Conservation (phyloP, 768 basidiomycete genomes). For the Baorangia bicolor region DNA sequence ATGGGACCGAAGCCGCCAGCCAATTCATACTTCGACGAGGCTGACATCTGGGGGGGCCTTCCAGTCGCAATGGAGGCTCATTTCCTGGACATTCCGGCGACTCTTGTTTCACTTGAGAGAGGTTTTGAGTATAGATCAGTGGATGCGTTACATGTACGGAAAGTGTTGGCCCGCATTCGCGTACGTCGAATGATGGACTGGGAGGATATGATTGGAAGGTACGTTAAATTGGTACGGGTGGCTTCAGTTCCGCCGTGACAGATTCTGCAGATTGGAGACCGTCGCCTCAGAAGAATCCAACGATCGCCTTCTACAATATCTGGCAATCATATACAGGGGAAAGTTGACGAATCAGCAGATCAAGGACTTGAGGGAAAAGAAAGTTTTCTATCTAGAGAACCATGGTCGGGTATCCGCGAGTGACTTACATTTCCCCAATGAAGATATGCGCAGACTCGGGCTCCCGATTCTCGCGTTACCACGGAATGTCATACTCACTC, state of each 20-base stretch:
- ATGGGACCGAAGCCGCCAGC: conserved; percentile 65
- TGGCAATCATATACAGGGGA: conserved; percentile 61
- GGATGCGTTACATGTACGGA: neutral
- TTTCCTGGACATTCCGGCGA: conserved; percentile 1
- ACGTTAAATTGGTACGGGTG: conserved; percentile 43
- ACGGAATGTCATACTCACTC: neutral
- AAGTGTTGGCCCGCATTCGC: neutral
- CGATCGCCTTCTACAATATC: conserved; percentile 39
- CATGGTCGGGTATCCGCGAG: conserved; percentile 1
- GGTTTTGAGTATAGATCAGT: neutral
- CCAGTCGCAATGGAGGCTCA: conserved; percentile 1
- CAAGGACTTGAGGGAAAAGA: neutral
- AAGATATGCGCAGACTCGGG: conserved; percentile 60
- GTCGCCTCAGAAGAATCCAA: conserved; percentile 15
- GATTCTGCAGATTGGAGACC: conserved; percentile 6
- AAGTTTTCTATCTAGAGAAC: conserved; percentile 5
- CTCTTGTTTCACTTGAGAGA: neutral
- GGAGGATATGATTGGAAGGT: conserved; percentile 9
- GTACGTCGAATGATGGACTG: conserved; percentile 38
- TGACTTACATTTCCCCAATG: conserved; percentile 82
- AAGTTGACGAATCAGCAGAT: neutral
- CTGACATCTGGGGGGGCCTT: conserved; percentile 61
- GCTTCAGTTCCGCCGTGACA: conserved; percentile 17
- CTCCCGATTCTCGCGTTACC: conserved; percentile 66
- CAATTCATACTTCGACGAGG: conserved; percentile 80